A percentile compares a stretch with the other conserved stretches of the same genome.
Evolutionary conservation across 2,329 filamentous ascomycete genomes (phyloP).

Genomic region (Elsinoe perseae): DNA sequence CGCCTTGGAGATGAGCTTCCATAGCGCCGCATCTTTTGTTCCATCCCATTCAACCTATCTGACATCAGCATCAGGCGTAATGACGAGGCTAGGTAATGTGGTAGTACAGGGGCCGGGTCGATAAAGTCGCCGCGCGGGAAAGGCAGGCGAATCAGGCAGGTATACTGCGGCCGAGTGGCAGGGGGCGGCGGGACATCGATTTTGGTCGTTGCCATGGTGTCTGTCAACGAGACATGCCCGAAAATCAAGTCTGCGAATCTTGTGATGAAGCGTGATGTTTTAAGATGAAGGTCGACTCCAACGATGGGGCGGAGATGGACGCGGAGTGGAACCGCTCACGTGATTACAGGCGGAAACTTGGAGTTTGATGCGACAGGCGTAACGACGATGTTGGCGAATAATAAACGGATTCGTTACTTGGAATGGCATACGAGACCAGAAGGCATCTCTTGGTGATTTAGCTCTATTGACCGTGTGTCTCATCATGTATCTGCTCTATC

Average conservation of each 20-base stretch:
- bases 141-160: conserved; percentile 81
- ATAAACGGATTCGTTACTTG: too few species aligned
- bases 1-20: conserved; percentile 79
- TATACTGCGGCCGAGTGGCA: conserved; percentile 39
- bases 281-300: neutral
- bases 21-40: conserved; percentile 76
- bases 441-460: too few species aligned
- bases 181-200: neutral
- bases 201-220: neutral
- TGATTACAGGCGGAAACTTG: neutral
- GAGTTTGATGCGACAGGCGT: neutral
- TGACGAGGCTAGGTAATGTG: conserved; percentile 14
- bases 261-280: neutral
- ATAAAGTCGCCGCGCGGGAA: conserved; percentile 81
- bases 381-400: too few species aligned
- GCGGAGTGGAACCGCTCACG: neutral
- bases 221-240: neutral
- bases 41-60: conserved; percentile 77
- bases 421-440: too few species aligned
- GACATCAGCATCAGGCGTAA: conserved; percentile 5
- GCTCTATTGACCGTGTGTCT: neutral
- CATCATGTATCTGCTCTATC: neutral
- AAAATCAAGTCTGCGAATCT: neutral
- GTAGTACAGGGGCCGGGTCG: conserved; percentile 71
- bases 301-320: neutral